Conservation (phyloP, 257 asterid genomes). For the Anisodus tanguticus region DNA sequence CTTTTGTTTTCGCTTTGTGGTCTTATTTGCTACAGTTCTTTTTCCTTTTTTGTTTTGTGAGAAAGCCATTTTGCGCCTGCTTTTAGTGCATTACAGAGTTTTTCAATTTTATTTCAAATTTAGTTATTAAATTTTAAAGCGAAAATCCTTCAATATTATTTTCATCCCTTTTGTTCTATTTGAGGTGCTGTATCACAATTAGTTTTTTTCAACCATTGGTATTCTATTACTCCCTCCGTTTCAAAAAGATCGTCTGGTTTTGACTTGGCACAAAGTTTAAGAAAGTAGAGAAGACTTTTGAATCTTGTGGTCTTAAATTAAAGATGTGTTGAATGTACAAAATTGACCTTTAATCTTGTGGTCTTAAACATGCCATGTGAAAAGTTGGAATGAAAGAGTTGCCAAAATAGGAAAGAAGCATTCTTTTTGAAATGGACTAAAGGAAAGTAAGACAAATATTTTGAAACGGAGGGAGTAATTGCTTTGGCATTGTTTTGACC, state of each 20-base stretch:
- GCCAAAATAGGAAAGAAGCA: too few species aligned
- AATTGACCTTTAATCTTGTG: too few species aligned
- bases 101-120: neutral
- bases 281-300: too few species aligned
- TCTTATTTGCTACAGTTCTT: neutral
- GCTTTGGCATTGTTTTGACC: slow-evolving; percentile 19
- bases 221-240: neutral
- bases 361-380: too few species aligned
- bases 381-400: too few species aligned
- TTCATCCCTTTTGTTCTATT: slow-evolving; percentile 1
- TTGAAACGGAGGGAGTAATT: too few species aligned
- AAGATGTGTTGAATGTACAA: too few species aligned
- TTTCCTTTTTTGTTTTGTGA: neutral
- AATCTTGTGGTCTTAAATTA: too few species aligned
- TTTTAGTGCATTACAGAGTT: neutral
- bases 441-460: too few species aligned
- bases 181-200: neutral
- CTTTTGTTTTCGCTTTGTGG: neutral
- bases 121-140: neutral
- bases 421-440: too few species aligned
- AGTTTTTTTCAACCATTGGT: neutral
- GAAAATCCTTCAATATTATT: neutral
- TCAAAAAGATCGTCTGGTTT: too few species aligned
- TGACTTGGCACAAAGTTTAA: too few species aligned
- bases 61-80: neutral